Percentiles rank a stretch among this genome's conserved stretches.
Conservation (phyloP, 495 filamentous ascomycete genomes). For the Massariosphaeria phaeospora region DNA sequence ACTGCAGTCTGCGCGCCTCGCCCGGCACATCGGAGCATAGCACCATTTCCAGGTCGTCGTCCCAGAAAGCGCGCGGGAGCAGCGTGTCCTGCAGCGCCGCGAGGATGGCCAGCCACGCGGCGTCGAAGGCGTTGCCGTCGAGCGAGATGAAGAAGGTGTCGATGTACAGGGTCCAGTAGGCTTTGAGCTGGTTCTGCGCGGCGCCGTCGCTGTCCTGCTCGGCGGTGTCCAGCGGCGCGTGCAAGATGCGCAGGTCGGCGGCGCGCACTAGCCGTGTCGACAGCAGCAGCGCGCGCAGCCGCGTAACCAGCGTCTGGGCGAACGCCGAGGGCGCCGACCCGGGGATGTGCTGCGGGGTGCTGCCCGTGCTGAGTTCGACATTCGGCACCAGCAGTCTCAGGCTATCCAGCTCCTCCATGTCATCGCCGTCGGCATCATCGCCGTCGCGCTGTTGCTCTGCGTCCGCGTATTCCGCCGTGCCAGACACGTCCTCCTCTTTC, state of each 20-base stretch:
- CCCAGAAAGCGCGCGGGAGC: conserved; percentile 81
- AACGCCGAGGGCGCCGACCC: conserved; percentile 72
- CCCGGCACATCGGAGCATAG: conserved; percentile 60
- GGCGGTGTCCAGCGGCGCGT: conserved; percentile 43
- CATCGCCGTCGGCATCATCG: conserved; percentile 47
- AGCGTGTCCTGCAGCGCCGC: conserved; percentile 75
- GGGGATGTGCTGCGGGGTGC: conserved; percentile 76
- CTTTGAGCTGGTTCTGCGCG: conserved; percentile 57
- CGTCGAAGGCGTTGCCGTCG: conserved; percentile 86
- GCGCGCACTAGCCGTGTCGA: conserved; percentile 57
- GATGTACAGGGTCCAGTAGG: conserved; percentile 93
- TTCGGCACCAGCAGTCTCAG: conserved; percentile 84
- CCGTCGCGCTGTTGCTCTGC: conserved; percentile 43
- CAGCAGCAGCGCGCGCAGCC: conserved; percentile 70
- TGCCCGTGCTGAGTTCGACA: conserved; percentile 82
- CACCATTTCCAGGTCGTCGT: conserved; percentile 70
- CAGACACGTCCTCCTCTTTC: conserved; percentile 62
- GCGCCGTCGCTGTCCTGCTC: conserved; percentile 40
- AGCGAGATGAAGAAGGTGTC: conserved; percentile 85
- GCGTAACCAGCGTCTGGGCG: conserved; percentile 76
- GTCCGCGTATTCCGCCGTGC: conserved; percentile 41
- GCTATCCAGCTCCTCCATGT: conserved; percentile 49
- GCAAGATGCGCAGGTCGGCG: conserved; percentile 64
- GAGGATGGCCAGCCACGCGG: conserved; percentile 76
- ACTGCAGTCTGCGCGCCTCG: conserved; percentile 49